Conservation (phyloP, 2,329 filamentous ascomycete genomes). For the Cryphonectria carpinicola region DNA sequence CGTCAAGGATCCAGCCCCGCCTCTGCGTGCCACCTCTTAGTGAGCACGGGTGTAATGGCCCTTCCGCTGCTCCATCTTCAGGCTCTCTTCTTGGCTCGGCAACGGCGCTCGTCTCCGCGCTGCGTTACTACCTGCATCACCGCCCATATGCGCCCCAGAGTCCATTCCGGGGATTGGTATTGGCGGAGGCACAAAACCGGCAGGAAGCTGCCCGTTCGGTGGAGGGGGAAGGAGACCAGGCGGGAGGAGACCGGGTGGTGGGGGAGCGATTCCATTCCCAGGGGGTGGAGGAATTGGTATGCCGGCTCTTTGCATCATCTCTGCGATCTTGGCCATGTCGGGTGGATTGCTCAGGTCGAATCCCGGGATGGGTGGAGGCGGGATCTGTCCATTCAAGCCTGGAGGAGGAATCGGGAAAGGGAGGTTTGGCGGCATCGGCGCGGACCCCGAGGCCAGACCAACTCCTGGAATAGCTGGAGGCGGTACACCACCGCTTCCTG, state of each 20-base stretch:
- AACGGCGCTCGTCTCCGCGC: slow-evolving; percentile 69
- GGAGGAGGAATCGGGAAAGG: slow-evolving; percentile 57
- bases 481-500: slow-evolving; percentile 40
- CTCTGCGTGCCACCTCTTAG: slow-evolving; percentile 37
- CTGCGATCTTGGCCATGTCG: slow-evolving; percentile 63
- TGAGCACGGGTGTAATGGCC: slow-evolving; percentile 62
- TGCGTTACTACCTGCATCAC: slow-evolving; percentile 41
- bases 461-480: slow-evolving; percentile 57
- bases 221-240: slow-evolving; percentile 53
- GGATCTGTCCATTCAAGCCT: slow-evolving; percentile 42
- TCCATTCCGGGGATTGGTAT: slow-evolving; percentile 38
- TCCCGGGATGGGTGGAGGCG: slow-evolving; percentile 48
- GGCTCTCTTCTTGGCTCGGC: slow-evolving; percentile 81
- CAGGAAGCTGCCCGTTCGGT: slow-evolving; percentile 35
- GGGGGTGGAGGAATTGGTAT: slow-evolving; percentile 61
- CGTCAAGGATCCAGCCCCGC: neutral
- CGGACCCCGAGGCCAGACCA: slow-evolving; percentile 43
- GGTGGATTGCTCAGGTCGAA: slow-evolving; percentile 64
- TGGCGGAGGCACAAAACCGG: slow-evolving; percentile 48
- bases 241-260: slow-evolving; percentile 52
- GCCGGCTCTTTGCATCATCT: slow-evolving; percentile 68
- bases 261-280: slow-evolving; percentile 38
- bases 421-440: slow-evolving; percentile 48
- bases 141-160: slow-evolving; percentile 20
- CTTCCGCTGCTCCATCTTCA: slow-evolving; percentile 74